A percentile compares a stretch with the other conserved stretches of the same genome.
Evolutionary conservation across 202 grass and related monocot genomes (phyloP).

Genomic region (Saccharum hybrid): DNA sequence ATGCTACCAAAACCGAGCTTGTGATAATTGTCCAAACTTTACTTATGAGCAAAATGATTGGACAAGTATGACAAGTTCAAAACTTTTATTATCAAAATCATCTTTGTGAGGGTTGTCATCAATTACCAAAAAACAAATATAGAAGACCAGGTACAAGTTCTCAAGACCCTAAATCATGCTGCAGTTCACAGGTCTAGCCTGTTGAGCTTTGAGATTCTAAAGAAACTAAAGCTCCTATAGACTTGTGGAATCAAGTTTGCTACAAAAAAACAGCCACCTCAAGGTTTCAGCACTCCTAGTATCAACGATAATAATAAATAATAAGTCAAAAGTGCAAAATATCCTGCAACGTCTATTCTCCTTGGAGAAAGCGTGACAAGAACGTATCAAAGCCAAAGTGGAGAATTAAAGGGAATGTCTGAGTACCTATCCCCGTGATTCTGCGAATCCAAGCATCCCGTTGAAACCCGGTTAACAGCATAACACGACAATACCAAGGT

Average conservation of each 20-base stretch:
- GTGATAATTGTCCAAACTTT: no score
- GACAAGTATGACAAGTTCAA: no score
- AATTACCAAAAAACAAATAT: no score
- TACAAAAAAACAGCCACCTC: background rate
- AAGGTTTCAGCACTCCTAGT: slow-evolving; percentile 2
- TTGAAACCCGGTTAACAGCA: background rate
- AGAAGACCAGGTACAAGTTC: no score
- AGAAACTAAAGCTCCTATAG: slow-evolving; percentile 14
- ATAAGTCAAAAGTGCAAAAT: slow-evolving; percentile 3
- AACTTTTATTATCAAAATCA: no score
- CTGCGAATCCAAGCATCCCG: slow-evolving; percentile 20
- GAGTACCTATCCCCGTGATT: slow-evolving; percentile 1
- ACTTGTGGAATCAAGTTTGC: background rate
- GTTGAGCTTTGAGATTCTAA: background rate
- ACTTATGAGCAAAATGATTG: no score
- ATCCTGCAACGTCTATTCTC: background rate
- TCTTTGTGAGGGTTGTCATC: no score
- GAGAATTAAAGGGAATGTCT: slow-evolving; percentile 11
- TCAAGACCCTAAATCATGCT: background rate
- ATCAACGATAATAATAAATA: background rate
- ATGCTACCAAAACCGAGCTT: no score
- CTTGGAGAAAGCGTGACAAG: background rate
- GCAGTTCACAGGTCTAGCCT: background rate
- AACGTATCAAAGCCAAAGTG: background rate
- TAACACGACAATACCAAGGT: background rate